These are phyloP conservation scores for Sporisorium graminicola DNA, from an alignment of 1,284 basidiomycete species.

Conservation along the genomic window DNA sequence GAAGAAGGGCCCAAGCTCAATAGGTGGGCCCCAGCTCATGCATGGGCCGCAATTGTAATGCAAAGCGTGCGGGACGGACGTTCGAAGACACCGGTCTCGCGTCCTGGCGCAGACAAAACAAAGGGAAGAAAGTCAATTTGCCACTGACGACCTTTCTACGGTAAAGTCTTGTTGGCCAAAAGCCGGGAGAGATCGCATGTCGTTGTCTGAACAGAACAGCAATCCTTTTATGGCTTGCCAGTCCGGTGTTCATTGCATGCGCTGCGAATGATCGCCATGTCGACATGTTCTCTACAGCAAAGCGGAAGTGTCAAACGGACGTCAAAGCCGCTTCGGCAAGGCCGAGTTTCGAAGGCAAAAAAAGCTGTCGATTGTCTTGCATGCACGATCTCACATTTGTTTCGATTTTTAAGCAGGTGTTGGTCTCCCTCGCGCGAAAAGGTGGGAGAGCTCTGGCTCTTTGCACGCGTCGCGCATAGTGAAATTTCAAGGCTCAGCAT, in stretches of 20 bases:
- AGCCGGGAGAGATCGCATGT: no score
- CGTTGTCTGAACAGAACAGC: not conserved
- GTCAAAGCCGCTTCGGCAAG: conserved; percentile 22
- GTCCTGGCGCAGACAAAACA: conserved; percentile 1
- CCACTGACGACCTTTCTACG: not conserved
- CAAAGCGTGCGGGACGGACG: not conserved
- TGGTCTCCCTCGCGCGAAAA: conserved; percentile 19
- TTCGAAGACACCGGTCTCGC: not conserved
- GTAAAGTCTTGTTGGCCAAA: no score
- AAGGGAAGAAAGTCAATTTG: conserved; percentile 10
- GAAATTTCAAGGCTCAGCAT: conserved; percentile 18
- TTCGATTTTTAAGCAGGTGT: conserved; percentile 8
- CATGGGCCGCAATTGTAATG: conserved; percentile 10
- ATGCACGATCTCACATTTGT: conserved; percentile 3
- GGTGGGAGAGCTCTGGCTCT: not conserved
- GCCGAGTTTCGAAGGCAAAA: not conserved
- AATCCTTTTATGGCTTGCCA: not conserved
- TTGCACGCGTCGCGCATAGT: conserved; percentile 54
- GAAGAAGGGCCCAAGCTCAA: conserved; percentile 19
- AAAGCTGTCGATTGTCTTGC: not conserved
- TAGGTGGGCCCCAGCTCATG: conserved; percentile 5
- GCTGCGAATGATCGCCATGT: conserved; percentile 6
- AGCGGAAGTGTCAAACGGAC: conserved; percentile 20
- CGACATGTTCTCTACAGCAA: conserved; percentile 5
- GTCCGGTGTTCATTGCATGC: not conserved